Base-by-base conservation (phyloP, 1,284 basidiomycete genomes). In the Malassezia psittaci region DNA sequence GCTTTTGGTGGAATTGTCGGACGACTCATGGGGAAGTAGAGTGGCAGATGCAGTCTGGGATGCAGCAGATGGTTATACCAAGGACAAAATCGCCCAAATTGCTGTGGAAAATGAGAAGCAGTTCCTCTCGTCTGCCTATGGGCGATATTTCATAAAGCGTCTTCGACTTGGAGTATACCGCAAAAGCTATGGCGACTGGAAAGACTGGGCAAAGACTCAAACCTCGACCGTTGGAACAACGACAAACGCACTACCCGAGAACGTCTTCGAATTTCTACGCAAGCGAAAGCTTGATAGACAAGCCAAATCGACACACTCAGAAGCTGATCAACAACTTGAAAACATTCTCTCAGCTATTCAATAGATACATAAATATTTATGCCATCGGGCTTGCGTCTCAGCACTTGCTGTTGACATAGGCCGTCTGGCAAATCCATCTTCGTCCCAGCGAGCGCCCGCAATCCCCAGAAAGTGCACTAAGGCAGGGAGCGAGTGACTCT, bases 1-100 rank as follows among this genome's bases (percentile, higher is more conserved):
- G 5, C 7, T 48, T 9, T 57, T 74, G 0, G 32, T 52, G 15
- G 35, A 41, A 0, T 54, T 64, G 10, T 62, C 63, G 18, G 64
- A 66, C 13, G 72, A 68, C 51, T 66, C 66, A 39, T 72, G 62
- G 54, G 70, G 71, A 15, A 64, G 61, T n/a, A 65, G 72, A 4
- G 62, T 73, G 1, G 67, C 69, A 2, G 70, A 73, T 33, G 49
- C 61, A 1, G 39, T 66, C 1, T 74, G 70, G 69, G 54, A 54
- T 38, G 39, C 43, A 5, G 56, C 65, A 7, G 72, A 73, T 49
- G 63, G 62, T 2, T 74, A 63, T 44, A 61, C 53, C 32, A 57
- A 65, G 44, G 60, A 63, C 15, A 69, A 68, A 35, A 59, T 68
- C 19, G 65, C 57, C 6, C 53, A 56, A n/a, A 32, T 40, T 1